Evolutionary conservation across 2,329 filamentous ascomycete species (phyloP), one percentile per base, ranked within the genome.

Genomic region (Fusarium vanettenii): DNA sequence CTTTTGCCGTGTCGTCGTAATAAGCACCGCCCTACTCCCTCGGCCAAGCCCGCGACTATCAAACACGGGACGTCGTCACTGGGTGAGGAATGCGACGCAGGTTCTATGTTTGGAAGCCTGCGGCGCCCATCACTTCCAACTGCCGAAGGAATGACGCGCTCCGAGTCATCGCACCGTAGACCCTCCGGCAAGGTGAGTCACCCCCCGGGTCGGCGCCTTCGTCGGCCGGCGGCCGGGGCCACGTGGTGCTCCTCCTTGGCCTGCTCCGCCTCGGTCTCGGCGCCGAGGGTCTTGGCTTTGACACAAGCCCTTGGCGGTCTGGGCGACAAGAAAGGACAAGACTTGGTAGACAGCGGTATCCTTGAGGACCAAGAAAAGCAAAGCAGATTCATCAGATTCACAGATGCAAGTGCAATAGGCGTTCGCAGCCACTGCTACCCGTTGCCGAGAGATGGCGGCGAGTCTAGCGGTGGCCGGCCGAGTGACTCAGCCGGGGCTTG

Each of bases 401-500:
- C 45, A 39, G 8, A 63, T 27, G 33, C 50, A 35, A 16, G 37
- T 13, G 31, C 22, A 55, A 16, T 14, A 63, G 16, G 48, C 25
- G 48, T 52, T 52, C 48, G 48, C 48, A 52, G 25, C 48, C 48
- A 52, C 25, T 11, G 25, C 48, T 52, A 18, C 22, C 20, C 14
- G 22, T 27, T 52, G 25, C 48, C 48, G 48, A 52, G 25, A 52
- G 22, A 48, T 48, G 43, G 13, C 41, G 16, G 20, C 45, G 50
- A 11, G 43, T n/a, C n/a, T 29, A 55, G 25, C 29, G 55, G 39
- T 56, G 63, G 64, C 71, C 73, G 63, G 64, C 71, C 76, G 71
- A 67, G 60, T 77, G 76, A 77, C 66, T 78, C 76, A 76, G 59
- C 60, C 64, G 64, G 56, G 29, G 56, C 37, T 31, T 5, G 11